Base-by-base conservation (phyloP, 2,329 filamentous ascomycete genomes). In the Aureobasidium sp. region DNA sequence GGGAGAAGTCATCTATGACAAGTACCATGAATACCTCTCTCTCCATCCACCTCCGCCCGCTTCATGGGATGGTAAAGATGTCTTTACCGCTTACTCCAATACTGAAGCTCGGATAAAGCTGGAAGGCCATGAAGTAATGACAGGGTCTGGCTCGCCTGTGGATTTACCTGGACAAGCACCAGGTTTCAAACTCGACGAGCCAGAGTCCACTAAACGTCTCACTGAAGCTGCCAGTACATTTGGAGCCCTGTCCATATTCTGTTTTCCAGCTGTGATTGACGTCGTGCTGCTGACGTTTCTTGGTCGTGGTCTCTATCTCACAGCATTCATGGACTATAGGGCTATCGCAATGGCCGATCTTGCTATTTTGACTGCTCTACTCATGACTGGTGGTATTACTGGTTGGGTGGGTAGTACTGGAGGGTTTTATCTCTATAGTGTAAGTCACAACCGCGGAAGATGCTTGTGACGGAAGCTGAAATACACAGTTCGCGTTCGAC, bases 331-430 rank as follows among this genome's bases (percentile, higher is more conserved):
- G 84, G 69, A 74, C 23, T 7, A n/a, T 44, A 20, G 13, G 7
- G 37, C 27, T 23, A 52, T 63, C 12, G 23, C 10, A 17, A 63
- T 65, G 64, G 64, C 64, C 26, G 61, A 63, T 27, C 64, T 62
- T 39, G 64, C 64, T 12, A 64, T 65, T 55, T 44, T 65, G 13
- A 64, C 62, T 29, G 53, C 64, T 27, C 74, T 86, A 8, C 71
- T 87, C 13, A 73, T 86, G 27, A 84, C 82, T 8, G 83, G 84
- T 44, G 84, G 80, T 6, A 81, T 86, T 51, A 84, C 83, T 27
- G 84, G 83, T 7, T 86, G 83, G 83, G 84, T 86, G 44, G 82
- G 82, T 7, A 84, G 82, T 62, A 82, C 82, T 32, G 84, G 84
- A 1, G 83, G 82, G 36, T 87, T 85, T 70, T 87, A 87, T 65